Base-by-base conservation (phyloP, 257 asterid genomes). In the Plantago elongata region DNA sequence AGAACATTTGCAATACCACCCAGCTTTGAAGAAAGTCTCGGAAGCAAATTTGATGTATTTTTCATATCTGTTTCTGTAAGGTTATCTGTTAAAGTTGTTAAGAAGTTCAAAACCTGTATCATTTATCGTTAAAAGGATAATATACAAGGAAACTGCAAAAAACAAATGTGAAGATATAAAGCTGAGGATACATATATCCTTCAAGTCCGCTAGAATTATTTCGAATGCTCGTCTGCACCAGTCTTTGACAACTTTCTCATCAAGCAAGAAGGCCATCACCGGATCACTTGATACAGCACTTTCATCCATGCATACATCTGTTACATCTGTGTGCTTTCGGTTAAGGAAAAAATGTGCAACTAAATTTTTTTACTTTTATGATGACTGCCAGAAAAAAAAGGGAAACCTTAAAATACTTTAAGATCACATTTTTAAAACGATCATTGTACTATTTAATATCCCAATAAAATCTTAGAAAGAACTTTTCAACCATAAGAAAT, bases 291-390 rank as follows among this genome's bases (percentile, higher is more conserved):
- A 93, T 60, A 93, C 95, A 64, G 97, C 97, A 75, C 74, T 82
- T 78, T 93, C 99, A 77, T 93, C 94, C 97, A 93, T 93, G 71
- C 99, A 93, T 61, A 89, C 99, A 81, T 89, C 95, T 43, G 84
- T 81, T 68, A 89, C 84, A 83, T 93, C 99, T 92, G 84, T 64
- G 58, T 11, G 61, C 74, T 67, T 44, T 65, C 61, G n/a, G 68
- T 86, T 81, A 84, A 92, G 88, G 94, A 74, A 66, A 74, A 22
- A 22, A 22, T 56, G 72, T 48, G 9, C 46, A 57, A 46, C 29
- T 65, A 34, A 37, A 67, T 22, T 30, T 54, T 37, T 48, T 30
- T 37, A 61, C 60, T 45, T 34, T 34, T 34, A 34, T 7, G 57
- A 37, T 4, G 62, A 64, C 13, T 43, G 54, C 16, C 18, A 14